A percentile compares a stretch with the other conserved stretches of the same genome.
Conservation (phyloP, 164 flowering plant species). For the Stephania yunnanensis region DNA sequence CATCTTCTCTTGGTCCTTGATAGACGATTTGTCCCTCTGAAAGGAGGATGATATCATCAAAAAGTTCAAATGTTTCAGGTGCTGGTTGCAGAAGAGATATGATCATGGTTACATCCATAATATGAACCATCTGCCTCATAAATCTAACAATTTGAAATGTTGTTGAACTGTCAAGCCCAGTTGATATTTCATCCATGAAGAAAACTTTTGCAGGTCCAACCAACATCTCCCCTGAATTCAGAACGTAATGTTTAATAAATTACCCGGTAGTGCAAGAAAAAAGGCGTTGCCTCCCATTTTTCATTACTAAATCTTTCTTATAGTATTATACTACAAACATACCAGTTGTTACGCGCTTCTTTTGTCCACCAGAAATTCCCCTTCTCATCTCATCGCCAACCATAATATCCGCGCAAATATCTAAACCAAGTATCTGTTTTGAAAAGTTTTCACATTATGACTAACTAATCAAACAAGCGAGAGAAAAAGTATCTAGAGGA, state of each 20-base stretch:
- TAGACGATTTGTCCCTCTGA: conserved; percentile 54
- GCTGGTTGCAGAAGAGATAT: conserved; percentile 63
- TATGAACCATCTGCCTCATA: conserved; percentile 55
- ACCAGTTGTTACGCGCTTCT: conserved; percentile 64
- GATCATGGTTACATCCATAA: conserved; percentile 52
- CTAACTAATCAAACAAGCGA: neutral
- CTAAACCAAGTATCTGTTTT: conserved; percentile 51
- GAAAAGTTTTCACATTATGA: neutral
- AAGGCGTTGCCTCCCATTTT: neutral
- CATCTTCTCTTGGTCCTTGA: conserved; percentile 44
- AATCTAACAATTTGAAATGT: conserved; percentile 51
- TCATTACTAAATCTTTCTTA: neutral
- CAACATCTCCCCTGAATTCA: conserved; percentile 49
- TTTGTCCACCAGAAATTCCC: conserved; percentile 63
- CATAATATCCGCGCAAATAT: conserved; percentile 48
- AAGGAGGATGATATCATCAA: conserved; percentile 51
- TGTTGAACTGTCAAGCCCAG: conserved; percentile 64
- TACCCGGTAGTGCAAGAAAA: neutral
- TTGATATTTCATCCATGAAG: conserved; percentile 67
- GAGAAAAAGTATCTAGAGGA: neutral
- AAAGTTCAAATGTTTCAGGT: conserved; percentile 53
- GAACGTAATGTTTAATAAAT: neutral
- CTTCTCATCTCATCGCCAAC: conserved; percentile 61
- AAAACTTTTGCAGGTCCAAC: conserved; percentile 61
- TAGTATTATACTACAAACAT: conserved; percentile 13